phyloP scores from a whole-genome alignment of 1,284 basidiomycete genomes.

The Marasmius oreades region DNA sequence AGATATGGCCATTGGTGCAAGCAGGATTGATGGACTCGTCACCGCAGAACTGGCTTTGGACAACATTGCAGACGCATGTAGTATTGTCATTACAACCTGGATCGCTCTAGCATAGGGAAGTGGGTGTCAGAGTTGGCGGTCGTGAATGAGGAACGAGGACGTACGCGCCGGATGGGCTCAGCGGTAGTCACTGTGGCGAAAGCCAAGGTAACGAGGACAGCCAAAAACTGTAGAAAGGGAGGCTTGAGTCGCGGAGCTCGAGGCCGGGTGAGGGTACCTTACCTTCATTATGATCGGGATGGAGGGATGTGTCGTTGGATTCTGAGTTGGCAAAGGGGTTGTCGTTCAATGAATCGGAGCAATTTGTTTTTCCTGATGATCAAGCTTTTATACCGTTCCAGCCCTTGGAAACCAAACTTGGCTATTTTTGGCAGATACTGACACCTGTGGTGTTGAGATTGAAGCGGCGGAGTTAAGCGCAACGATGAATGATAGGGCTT shows the following conservation, averaged over 20 bases:
- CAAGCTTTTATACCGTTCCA: too few species aligned
- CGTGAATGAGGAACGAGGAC: neutral
- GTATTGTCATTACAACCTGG: conserved; percentile 16
- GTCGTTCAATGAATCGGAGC: too few species aligned
- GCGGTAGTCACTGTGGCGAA: neutral
- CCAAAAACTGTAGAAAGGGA: neutral
- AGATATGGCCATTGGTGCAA: conserved; percentile 18
- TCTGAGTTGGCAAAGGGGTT: too few species aligned
- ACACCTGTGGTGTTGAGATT: too few species aligned
- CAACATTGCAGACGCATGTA: conserved; percentile 16
- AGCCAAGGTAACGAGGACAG: neutral
- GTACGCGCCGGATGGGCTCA: neutral
- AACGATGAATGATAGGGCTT: too few species aligned
- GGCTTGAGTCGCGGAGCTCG: neutral
- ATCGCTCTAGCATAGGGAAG: conserved; percentile 2
- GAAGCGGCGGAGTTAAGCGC: too few species aligned
- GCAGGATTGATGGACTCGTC: conserved; percentile 5
- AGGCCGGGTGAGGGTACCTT: neutral
- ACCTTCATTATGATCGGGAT: neutral
- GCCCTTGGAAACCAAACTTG: too few species aligned
- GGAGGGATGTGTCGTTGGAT: neutral
- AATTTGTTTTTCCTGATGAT: too few species aligned
- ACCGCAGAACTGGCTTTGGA: conserved; percentile 19
- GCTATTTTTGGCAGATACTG: too few species aligned
- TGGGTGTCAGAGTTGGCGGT: neutral